These are phyloP conservation scores for Pholiota molesta DNA, from an alignment of 768 basidiomycete genomes.

Conservation along the genomic window DNA sequence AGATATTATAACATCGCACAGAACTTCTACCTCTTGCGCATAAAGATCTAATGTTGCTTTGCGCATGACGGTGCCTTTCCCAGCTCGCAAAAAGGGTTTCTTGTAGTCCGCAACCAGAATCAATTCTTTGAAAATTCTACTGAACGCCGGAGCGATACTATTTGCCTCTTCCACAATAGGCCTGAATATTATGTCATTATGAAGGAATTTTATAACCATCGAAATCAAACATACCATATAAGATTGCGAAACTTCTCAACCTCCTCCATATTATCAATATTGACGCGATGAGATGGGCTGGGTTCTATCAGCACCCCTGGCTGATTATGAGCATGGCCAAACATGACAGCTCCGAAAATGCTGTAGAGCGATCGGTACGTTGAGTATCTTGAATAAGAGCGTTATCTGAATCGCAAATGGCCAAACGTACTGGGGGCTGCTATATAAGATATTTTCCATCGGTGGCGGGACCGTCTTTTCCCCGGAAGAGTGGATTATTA, in stretches of 20 bases:
- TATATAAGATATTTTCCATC: conserved; percentile 31
- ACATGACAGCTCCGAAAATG: no score
- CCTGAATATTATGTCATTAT: neutral
- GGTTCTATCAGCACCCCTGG: neutral
- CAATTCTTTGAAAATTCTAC: conserved; percentile 51
- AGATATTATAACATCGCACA: neutral
- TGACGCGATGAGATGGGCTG: neutral
- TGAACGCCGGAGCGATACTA: conserved; percentile 37
- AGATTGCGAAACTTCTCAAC: neutral
- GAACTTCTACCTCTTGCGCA: conserved; percentile 39
- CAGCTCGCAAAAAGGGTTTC: conserved; percentile 44
- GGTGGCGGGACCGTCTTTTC: conserved; percentile 40
- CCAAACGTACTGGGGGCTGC: conserved; percentile 28
- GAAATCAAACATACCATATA: neutral
- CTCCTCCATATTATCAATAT: neutral
- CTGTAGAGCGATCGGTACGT: no score
- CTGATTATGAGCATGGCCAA: neutral
- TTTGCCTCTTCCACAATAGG: conserved; percentile 45
- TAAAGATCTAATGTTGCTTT: conserved; percentile 41
- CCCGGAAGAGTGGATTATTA: conserved; percentile 37
- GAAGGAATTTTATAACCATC: no score
- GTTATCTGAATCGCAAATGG: no score
- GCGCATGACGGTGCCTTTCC: conserved; percentile 47
- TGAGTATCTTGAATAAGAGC: neutral
- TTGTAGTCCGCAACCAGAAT: conserved; percentile 30